Evolutionary conservation across 108 stramenopile genomes (phyloP).

Genomic region (Ochromonas danica): DNA sequence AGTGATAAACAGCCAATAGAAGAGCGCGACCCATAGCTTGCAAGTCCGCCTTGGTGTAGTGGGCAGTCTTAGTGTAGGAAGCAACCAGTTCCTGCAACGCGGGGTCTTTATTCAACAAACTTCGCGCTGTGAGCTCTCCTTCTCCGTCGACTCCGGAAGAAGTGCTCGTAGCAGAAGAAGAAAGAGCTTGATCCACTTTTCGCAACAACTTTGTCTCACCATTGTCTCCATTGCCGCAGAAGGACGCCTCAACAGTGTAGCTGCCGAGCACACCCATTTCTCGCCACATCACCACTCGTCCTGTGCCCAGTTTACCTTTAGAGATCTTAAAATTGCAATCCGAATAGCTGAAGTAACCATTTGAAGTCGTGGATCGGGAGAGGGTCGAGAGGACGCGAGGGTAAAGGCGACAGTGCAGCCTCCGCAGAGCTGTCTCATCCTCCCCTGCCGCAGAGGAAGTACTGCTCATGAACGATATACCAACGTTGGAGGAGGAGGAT

Average conservation of each 20-base stretch:
- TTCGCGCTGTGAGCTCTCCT: background rate
- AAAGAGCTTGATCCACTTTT: background rate
- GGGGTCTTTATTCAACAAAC: background rate
- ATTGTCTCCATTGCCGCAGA: slow-evolving; percentile 45
- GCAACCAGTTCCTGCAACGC: background rate
- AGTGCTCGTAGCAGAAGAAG: background rate
- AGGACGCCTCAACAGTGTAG: slow-evolving; percentile 56
- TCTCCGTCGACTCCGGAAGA: background rate
- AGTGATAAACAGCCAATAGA: background rate
- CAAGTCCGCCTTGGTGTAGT: background rate
- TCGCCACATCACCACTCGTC: slow-evolving; percentile 50
- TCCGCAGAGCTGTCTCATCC: slow-evolving; percentile 39
- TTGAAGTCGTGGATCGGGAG: slow-evolving; percentile 16
- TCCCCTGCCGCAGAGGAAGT: background rate
- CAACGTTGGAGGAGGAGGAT: background rate
- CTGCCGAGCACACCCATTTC: slow-evolving; percentile 48
- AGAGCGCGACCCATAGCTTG: background rate
- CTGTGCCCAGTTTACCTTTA: slow-evolving; percentile 50
- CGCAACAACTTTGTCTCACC: background rate
- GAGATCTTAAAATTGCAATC: slow-evolving; percentile 39
- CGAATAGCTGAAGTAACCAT: slow-evolving; percentile 32
- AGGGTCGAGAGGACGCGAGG: slow-evolving; percentile 40
- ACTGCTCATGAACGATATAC: background rate
- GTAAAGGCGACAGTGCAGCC: slow-evolving; percentile 44
- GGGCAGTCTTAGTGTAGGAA: background rate